Evolutionary conservation across 129 eudicot species (phyloP), one percentile per base, ranked within the genome.

Genomic region (Logfia minima): DNA sequence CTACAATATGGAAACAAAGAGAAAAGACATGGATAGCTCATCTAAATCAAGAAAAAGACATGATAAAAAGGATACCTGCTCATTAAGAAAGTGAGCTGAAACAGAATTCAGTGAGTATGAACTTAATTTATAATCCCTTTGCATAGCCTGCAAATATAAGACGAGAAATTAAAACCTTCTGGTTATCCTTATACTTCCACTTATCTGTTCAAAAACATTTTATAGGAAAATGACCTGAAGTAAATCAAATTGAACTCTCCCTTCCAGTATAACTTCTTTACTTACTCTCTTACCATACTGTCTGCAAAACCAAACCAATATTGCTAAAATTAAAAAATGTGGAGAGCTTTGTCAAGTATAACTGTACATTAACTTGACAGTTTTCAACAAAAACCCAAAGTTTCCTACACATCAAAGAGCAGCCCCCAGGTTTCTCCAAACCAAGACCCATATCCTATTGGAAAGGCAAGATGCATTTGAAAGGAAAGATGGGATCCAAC

Each of bases 231-330:
- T 43, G 71, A 92, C 99, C 99, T 95, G 99, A 82, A 95, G 82
- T 87, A 95, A 86, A 88, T 95, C 99, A 85, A 95, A 91, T 73
- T 95, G 99, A 77, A 95, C 96, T 87, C 99, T 89, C 79, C 99
- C 99, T 86, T 95, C 99, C 32, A 95, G 64, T 8, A 84, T 81
- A 73, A 92, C 89, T 86, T 95, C 99, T 87, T 95, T 95, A 80
- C 97, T 92, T 83, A 91, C 99, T 83, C 99, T 88, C 68, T 92
- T 95, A 76, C 99, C 99, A 68, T 74, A 77, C 76, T 95, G 99
- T 52, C 99, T 95, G 95, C 55, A 69, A 56, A 61, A 75, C 78
- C 73, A 66, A 29, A 75, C 39, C 52, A 32, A 6, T 6, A 77
- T 64, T 31, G 60, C 26, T 23, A 71, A 51, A 34, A 35, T 61